Evolutionary conservation across 768 basidiomycete genomes (phyloP).

Genomic region (Chalciporus chontae): DNA sequence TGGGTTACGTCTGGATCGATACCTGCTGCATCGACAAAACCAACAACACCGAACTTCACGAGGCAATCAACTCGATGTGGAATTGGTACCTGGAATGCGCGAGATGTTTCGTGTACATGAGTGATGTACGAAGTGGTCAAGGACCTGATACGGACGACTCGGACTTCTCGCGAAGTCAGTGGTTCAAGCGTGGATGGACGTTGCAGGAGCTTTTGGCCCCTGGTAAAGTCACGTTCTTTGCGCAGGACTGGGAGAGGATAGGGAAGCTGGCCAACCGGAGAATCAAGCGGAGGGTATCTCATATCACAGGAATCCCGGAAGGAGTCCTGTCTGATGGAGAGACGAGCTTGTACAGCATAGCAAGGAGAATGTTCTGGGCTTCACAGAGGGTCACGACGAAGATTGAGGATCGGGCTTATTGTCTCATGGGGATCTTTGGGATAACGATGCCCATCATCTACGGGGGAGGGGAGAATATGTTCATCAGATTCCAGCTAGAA

Average conservation of each 20-base stretch:
- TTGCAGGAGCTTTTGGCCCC: conserved; percentile 12
- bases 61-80: conserved; percentile 8
- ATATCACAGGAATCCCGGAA: conserved; percentile 1
- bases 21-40: conserved; percentile 8
- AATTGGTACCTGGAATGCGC: conserved; percentile 2
- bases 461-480: not conserved
- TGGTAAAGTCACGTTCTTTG: conserved; percentile 7
- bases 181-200: conserved; percentile 9
- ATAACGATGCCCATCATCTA: conserved; percentile 1
- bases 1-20: conserved; percentile 3
- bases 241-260: conserved; percentile 7
- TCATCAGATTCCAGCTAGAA: conserved; percentile 1
- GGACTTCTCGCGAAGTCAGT: conserved; percentile 2
- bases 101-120: conserved; percentile 1
- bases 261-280: not conserved
- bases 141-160: not conserved
- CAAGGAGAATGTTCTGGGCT: conserved; percentile 3
- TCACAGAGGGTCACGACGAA: not conserved
- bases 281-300: not conserved
- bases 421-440: conserved; percentile 2
- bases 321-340: not conserved
- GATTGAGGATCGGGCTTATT: conserved; percentile 5
- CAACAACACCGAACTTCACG: conserved; percentile 2
- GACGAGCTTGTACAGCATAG: not conserved
- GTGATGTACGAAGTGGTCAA: not conserved